A percentile compares a stretch with the other conserved stretches of the same genome.
phyloP scores from a whole-genome alignment of 441 rosid genomes.

The Corymbia citriodora region DNA sequence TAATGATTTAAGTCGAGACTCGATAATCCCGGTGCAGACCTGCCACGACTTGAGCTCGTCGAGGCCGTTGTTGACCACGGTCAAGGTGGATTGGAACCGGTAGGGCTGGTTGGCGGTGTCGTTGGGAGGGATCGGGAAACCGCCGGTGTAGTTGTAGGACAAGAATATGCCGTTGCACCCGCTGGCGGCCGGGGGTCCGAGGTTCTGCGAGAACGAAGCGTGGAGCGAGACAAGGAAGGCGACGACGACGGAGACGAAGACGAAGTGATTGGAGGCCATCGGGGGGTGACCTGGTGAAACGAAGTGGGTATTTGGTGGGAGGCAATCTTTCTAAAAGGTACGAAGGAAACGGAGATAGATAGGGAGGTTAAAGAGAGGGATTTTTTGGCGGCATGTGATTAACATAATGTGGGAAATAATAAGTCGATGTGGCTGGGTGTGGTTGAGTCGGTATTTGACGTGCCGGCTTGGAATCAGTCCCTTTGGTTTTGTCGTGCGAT shows the following conservation, averaged over 20 bases:
- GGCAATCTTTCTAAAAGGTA: not conserved
- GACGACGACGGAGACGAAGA: not conserved
- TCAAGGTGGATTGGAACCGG: conserved; percentile 41
- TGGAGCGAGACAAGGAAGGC: conserved; percentile 1
- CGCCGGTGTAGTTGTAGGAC: conserved; percentile 29
- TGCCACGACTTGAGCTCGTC: conserved; percentile 49
- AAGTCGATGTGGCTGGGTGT: not conserved
- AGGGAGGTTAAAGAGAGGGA: not conserved
- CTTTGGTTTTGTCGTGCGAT: not conserved
- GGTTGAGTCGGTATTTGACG: not conserved
- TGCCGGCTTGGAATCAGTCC: not conserved
- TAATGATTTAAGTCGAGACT: not conserved
- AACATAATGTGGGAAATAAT: not conserved
- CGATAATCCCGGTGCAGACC: conserved; percentile 3
- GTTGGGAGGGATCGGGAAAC: conserved; percentile 34
- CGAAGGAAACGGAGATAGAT: not conserved
- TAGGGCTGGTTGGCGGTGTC: conserved; percentile 43
- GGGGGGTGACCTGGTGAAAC: not conserved
- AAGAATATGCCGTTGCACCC: conserved; percentile 37
- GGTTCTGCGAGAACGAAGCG: conserved; percentile 22
- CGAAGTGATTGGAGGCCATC: conserved; percentile 7
- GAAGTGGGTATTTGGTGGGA: not conserved
- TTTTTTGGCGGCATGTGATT: not conserved
- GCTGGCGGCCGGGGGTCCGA: conserved; percentile 17
- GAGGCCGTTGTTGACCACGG: conserved; percentile 41